Evolutionary conservation across 495 filamentous ascomycete genomes (phyloP), one percentile per base, ranked within the genome.

Genomic region (Daldinia decipiens): DNA sequence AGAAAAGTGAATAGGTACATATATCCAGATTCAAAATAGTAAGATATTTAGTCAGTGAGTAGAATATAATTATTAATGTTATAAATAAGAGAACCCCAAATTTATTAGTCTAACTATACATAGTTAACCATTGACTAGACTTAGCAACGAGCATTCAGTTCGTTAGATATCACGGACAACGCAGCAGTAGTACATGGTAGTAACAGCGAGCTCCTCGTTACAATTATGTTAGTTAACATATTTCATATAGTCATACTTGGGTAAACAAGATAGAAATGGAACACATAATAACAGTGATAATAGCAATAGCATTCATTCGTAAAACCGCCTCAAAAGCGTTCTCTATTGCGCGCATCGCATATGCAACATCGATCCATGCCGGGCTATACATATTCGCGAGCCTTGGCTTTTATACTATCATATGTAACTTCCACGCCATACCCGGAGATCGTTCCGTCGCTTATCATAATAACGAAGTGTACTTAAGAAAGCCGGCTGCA

Each of bases 291-390:
- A 19, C 17, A 40, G 9, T 9, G 9, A 8, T 11, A 32, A 32
- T 34, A 11, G 9, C 11, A 36, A 36, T 36, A 36, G 7, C 29
- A 36, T 12, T 47, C 17, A 47, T 47, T 21, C 43, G 13, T 38
- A 39, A 58, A 65, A 50, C 19, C 9, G 13, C 24, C 43, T 12
- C 26, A 38, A 59, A 59, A n/a, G 19, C 45, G 40, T 65, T 24
- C 6, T 68, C 45, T 62, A 65, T 62, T 69, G 43, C 47, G 43
- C 8, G 43, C 17, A 24, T 43, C 32, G 57, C 52, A 59, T 61
- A 65, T 50, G 39, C 47, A 57, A 54, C 26, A 67, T 57, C 13
- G 12, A 52, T 50, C 45, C 7, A 15, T 8, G 24, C 12, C 21
- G 32, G 52, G 52, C n/a, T 47, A 21, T 19, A 47, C 7, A 5